Evolutionary conservation across 768 basidiomycete genomes (phyloP).

Genomic region (Zangia roseola): DNA sequence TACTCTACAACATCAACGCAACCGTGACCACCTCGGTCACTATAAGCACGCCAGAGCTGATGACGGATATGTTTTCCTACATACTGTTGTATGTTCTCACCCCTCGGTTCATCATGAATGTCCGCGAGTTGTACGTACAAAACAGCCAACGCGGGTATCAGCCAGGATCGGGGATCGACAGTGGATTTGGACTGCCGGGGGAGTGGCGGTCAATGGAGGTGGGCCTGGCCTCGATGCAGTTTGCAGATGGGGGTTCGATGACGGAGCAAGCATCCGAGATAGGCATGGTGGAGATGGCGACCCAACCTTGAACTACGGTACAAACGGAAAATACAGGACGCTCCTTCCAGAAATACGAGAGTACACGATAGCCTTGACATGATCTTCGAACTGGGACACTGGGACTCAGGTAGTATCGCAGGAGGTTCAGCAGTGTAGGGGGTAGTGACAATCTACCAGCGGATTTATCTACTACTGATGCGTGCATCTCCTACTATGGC

Average conservation of each 20-base stretch:
- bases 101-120: constrained; percentile 20
- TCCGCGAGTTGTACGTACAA: constrained; percentile 10
- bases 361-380: too few species aligned
- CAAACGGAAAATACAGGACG: too few species aligned
- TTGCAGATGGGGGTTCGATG: not conserved
- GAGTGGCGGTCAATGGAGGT: not conserved
- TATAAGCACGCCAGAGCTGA: not conserved
- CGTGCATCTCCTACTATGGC: not conserved
- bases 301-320: too few species aligned
- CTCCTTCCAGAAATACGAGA: too few species aligned
- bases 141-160: not conserved
- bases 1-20: constrained; percentile 11
- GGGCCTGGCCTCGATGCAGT: not conserved
- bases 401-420: too few species aligned
- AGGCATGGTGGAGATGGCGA: too few species aligned
- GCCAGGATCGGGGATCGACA: constrained; percentile 4
- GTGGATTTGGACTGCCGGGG: constrained; percentile 13
- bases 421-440: too few species aligned
- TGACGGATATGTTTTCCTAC: not conserved
- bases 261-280: too few species aligned
- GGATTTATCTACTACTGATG: too few species aligned
- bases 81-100: constrained; percentile 8
- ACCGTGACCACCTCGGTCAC: too few species aligned
- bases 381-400: too few species aligned
- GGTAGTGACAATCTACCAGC: too few species aligned